Conservation (phyloP, 345 rosid genomes). For the Populus tremula region DNA sequence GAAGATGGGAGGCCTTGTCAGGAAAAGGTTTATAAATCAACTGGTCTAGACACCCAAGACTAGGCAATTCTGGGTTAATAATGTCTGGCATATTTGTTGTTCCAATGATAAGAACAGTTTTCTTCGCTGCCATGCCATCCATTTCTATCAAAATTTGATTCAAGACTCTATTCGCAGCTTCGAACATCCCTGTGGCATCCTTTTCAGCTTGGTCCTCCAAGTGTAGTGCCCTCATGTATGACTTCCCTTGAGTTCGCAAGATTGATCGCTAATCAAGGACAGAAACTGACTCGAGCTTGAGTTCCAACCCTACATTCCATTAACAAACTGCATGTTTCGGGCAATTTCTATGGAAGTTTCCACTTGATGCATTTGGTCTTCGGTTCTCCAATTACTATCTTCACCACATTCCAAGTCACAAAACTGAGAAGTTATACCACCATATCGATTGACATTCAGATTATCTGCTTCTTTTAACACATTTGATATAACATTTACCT, state of each 20-base stretch:
- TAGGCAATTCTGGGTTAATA: slow-evolving; percentile 29
- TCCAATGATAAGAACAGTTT: slow-evolving; percentile 35
- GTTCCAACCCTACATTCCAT: slow-evolving; percentile 80
- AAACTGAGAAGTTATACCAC: slow-evolving; percentile 59
- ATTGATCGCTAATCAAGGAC: slow-evolving; percentile 62
- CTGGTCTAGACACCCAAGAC: slow-evolving; percentile 37
- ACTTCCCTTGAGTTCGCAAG: slow-evolving; percentile 65
- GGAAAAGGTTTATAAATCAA: slow-evolving; percentile 36
- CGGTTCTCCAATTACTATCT: slow-evolving; percentile 67
- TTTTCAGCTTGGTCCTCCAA: slow-evolving; percentile 90
- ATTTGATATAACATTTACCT: slow-evolving; percentile 65
- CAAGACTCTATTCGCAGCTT: slow-evolving; percentile 38
- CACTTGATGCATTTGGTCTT: slow-evolving; percentile 60
- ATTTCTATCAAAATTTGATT: slow-evolving; percentile 39
- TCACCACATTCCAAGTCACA: slow-evolving; percentile 86
- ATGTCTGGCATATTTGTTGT: slow-evolving; percentile 35
- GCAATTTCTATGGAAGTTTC: slow-evolving; percentile 78
- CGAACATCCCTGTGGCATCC: slow-evolving; percentile 73
- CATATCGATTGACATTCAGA: slow-evolving; percentile 60
- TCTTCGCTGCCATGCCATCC: slow-evolving; percentile 41
- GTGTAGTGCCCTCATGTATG: slow-evolving; percentile 66
- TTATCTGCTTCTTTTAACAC: slow-evolving; percentile 74
- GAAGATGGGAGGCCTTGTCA: slow-evolving; percentile 31
- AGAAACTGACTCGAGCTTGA: slow-evolving; percentile 70
- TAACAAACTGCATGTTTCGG: slow-evolving; percentile 57